Percentiles rank a stretch among this genome's conserved stretches.
Evolutionary conservation across 2,329 filamentous ascomycete genomes (phyloP).

Genomic region (Stagonosporopsis chrysanthemi): DNA sequence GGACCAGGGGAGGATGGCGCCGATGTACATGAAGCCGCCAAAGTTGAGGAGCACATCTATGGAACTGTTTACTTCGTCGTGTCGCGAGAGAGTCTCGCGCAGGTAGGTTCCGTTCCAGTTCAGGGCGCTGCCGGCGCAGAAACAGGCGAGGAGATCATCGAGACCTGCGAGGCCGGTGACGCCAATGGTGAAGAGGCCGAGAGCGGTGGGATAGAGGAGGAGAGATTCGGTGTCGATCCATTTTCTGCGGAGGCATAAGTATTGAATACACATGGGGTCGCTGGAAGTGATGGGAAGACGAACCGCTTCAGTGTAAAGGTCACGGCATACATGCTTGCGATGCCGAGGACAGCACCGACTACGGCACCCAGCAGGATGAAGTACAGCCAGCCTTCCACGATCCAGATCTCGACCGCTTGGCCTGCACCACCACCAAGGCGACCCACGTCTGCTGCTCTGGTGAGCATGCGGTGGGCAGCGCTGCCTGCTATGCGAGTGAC

Average conservation of each 20-base stretch:
- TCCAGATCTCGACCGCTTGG: slow-evolving; percentile 64
- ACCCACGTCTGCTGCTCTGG: slow-evolving; percentile 53
- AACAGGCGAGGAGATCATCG: slow-evolving; percentile 68
- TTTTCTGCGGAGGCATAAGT: slow-evolving; percentile 40
- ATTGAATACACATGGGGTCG: background rate
- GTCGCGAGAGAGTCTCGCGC: slow-evolving; percentile 61
- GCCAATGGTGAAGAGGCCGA: slow-evolving; percentile 63
- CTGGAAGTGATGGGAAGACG: background rate
- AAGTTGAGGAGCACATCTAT: slow-evolving; percentile 68
- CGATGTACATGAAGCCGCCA: slow-evolving; percentile 67
- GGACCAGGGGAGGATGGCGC: slow-evolving; percentile 63
- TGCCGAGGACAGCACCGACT: slow-evolving; percentile 63
- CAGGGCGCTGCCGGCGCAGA: slow-evolving; percentile 65
- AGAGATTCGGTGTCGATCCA: slow-evolving; percentile 62
- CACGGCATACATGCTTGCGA: slow-evolving; percentile 56
- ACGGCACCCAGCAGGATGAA: slow-evolving; percentile 62
- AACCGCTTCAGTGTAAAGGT: slow-evolving; percentile 48
- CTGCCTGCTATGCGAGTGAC: background rate
- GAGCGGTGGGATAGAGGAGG: slow-evolving; percentile 60
- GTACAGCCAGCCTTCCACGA: slow-evolving; percentile 67
- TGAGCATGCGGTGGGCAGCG: slow-evolving; percentile 6
- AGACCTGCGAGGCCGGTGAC: slow-evolving; percentile 65
- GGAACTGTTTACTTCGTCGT: slow-evolving; percentile 67
- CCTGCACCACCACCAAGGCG: slow-evolving; percentile 61
- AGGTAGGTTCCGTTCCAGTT: slow-evolving; percentile 71